Percentiles rank a stretch among this genome's conserved stretches.
phyloP scores from a whole-genome alignment of 2,329 filamentous ascomycete genomes.

The Trichoderma koningiopsis region DNA sequence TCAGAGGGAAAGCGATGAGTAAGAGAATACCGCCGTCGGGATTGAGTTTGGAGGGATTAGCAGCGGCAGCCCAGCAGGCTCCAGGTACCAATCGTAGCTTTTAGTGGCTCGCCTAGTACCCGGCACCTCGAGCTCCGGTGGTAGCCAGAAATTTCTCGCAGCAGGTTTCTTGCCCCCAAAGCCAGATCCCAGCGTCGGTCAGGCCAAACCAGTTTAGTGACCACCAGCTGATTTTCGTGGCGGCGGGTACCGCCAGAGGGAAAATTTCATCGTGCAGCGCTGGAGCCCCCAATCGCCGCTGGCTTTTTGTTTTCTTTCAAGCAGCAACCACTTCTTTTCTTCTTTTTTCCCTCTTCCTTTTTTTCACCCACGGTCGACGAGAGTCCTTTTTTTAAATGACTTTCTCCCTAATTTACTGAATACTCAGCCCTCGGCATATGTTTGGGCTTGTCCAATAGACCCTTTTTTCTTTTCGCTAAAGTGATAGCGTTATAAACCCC shows the following conservation, averaged over 20 bases:
- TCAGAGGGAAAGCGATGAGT: background rate
- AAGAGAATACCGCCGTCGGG: background rate
- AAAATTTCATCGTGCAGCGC: constrained; percentile 10
- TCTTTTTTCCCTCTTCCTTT: background rate
- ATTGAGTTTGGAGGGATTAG: fast-evolving
- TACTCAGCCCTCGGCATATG: constrained; percentile 1
- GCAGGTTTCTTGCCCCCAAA: background rate
- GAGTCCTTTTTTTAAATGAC: background rate
- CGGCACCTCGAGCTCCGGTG: background rate
- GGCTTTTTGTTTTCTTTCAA: background rate
- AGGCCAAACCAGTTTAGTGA: constrained; percentile 17
- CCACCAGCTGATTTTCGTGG: constrained; percentile 17
- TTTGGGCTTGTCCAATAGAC: background rate
- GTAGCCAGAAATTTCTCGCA: background rate
- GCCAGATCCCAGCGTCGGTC: constrained; percentile 1
- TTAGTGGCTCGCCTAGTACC: background rate
- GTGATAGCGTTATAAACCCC: constrained; percentile 24
- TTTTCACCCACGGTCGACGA: background rate
- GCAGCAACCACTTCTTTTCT: background rate
- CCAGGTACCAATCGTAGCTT: background rate
- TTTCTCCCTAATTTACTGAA: constrained; percentile 13
- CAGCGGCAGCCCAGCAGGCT: background rate
- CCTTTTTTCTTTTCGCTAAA: constrained; percentile 18
- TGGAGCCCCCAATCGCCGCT: too few relatives aligned
- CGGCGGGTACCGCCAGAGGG: constrained; percentile 19